Conservation (phyloP, 768 basidiomycete genomes). For the Fomitopsis pulvina region DNA sequence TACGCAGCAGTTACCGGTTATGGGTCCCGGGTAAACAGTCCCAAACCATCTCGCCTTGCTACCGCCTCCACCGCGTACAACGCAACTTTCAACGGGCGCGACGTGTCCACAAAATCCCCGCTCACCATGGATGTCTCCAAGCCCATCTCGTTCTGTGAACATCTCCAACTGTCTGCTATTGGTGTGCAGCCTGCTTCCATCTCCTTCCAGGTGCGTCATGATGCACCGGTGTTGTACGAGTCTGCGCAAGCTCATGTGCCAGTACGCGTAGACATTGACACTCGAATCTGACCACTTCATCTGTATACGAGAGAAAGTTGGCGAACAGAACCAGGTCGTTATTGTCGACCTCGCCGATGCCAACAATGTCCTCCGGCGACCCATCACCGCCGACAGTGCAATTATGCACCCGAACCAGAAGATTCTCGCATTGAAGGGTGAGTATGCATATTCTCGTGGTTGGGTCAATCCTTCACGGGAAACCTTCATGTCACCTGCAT, state of each 20-base stretch:
- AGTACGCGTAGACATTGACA: slow-evolving; percentile 64
- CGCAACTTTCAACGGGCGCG: slow-evolving; percentile 19
- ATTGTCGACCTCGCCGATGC: slow-evolving; percentile 97
- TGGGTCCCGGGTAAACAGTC: slow-evolving; percentile 11
- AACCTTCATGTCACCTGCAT: no score
- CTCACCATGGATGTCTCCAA: slow-evolving; percentile 38
- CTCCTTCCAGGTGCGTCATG: slow-evolving; percentile 82
- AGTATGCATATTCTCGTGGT: slow-evolving; percentile 13
- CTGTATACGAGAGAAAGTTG: slow-evolving; percentile 93
- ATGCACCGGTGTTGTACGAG: slow-evolving; percentile 13
- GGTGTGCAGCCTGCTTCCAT: slow-evolving; percentile 96
- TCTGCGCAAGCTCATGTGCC: neutral
- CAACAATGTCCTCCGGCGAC: slow-evolving; percentile 92
- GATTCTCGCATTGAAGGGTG: slow-evolving; percentile 92
- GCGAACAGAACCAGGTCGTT: slow-evolving; percentile 95
- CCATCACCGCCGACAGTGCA: slow-evolving; percentile 97
- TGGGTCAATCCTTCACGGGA: no score
- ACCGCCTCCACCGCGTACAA: slow-evolving; percentile 13
- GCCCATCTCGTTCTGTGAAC: slow-evolving; percentile 86
- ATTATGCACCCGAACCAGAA: slow-evolving; percentile 98
- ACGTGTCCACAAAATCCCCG: slow-evolving; percentile 19
- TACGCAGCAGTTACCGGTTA: slow-evolving; percentile 8
- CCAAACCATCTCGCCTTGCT: slow-evolving; percentile 11
- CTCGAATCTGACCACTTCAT: slow-evolving; percentile 98
- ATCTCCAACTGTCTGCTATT: slow-evolving; percentile 89